phyloP scores from a whole-genome alignment of 2,329 filamentous ascomycete species.

The Lachnellula arida region DNA sequence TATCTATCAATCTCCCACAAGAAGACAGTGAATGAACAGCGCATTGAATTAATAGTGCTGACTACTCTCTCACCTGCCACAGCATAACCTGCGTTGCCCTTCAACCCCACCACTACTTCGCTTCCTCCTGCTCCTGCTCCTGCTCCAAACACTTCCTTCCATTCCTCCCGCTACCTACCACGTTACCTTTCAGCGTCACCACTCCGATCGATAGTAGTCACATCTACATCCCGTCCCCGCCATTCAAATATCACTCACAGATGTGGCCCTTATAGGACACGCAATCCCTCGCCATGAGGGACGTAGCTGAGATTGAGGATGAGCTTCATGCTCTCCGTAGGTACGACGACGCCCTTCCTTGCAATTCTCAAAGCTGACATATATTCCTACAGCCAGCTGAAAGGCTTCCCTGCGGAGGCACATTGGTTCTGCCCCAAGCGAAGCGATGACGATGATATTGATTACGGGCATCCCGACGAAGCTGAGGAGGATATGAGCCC shows the following conservation, averaged over 20 bases:
- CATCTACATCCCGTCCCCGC: not conserved
- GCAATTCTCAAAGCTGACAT: conserved; percentile 3
- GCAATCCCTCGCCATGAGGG: conserved; percentile 21
- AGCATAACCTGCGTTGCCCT: too few relatives aligned
- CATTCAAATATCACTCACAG: not conserved
- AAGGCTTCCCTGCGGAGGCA: conserved; percentile 34
- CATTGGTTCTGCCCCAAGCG: conserved; percentile 67
- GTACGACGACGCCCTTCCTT: conserved; percentile 16
- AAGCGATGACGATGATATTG: conserved; percentile 56
- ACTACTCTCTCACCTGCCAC: too few relatives aligned
- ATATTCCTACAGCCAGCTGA: conserved; percentile 23
- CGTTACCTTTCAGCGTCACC: not conserved
- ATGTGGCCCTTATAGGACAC: conserved; percentile 15
- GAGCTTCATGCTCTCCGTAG: conserved; percentile 28
- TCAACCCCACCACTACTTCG: too few relatives aligned
- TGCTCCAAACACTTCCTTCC: too few relatives aligned
- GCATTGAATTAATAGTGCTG: too few relatives aligned
- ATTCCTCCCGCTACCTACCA: not conserved
- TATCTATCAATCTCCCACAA: too few relatives aligned
- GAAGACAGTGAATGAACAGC: too few relatives aligned
- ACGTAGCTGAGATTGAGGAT: conserved; percentile 30
- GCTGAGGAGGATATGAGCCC: conserved; percentile 44
- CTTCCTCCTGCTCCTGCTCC: too few relatives aligned
- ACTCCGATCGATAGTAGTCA: not conserved
- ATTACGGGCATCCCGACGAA: conserved; percentile 54